phyloP scores from a whole-genome alignment of 225 moss, liverwort and hornwort species.

The Polytrichum commune region DNA sequence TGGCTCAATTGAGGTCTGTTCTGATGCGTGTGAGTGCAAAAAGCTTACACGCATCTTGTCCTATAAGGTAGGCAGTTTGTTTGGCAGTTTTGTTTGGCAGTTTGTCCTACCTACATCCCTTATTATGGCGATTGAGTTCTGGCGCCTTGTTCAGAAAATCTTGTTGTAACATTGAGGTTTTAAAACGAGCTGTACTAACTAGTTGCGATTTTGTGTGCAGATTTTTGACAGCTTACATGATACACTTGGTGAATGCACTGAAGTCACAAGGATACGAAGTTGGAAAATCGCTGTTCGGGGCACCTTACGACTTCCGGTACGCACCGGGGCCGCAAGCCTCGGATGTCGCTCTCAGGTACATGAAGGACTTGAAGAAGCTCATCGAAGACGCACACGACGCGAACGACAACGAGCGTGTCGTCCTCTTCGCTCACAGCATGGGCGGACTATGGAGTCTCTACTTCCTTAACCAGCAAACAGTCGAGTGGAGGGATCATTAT shows the following conservation, averaged over 20 bases:
- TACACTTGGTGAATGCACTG: constrained; percentile 56
- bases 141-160: too few species aligned
- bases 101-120: too few species aligned
- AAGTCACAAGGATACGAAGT: constrained; percentile 59
- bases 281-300: constrained; percentile 71
- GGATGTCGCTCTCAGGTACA: constrained; percentile 55
- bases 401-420: constrained; percentile 59
- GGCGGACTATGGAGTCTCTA: constrained; percentile 83
- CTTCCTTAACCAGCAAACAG: constrained; percentile 74
- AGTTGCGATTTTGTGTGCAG: constrained; percentile 21
- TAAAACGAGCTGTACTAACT: too few species aligned
- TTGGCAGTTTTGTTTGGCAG: too few species aligned
- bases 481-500: constrained; percentile 54
- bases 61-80: too few species aligned
- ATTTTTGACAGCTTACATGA: constrained; percentile 69
- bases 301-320: constrained; percentile 90
- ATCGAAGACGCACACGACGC: constrained; percentile 57
- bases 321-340: constrained; percentile 89
- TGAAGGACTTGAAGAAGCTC: constrained; percentile 58
- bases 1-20: neutral
- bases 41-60: too few species aligned
- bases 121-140: too few species aligned
- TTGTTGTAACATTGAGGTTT: too few species aligned
- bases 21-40: neutral
- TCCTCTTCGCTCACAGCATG: constrained; percentile 75